These are phyloP conservation scores for Hyaloperonospora arabidopsidis DNA, from an alignment of 352 stramenopile genomes.

Conservation along the genomic window DNA sequence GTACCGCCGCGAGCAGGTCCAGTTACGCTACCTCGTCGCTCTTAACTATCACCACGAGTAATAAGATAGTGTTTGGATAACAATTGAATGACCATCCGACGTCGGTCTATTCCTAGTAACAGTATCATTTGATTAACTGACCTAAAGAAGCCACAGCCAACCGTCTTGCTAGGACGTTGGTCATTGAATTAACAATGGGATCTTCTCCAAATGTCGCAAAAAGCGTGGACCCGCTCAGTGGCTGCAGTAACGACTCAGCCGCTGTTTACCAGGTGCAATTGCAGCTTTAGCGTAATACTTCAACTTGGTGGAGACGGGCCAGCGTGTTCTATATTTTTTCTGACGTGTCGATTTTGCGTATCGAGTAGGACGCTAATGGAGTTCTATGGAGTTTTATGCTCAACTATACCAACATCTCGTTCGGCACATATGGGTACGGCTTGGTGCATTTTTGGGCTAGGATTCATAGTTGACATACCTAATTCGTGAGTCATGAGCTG, in stretches of 20 bases:
- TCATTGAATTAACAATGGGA: too few relatives aligned
- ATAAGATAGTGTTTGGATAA: neutral
- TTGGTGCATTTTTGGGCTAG: neutral
- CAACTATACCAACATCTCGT: neutral
- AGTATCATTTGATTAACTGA: too few relatives aligned
- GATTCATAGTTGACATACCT: slow-evolving; percentile 5
- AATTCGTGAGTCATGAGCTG: neutral
- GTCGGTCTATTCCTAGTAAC: too few relatives aligned
- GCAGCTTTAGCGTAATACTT: neutral
- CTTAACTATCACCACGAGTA: slow-evolving; percentile 21
- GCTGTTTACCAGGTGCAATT: neutral
- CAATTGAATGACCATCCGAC: too few relatives aligned
- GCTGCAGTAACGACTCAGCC: neutral
- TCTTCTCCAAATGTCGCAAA: neutral
- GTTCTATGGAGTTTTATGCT: neutral
- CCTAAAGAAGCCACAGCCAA: too few relatives aligned
- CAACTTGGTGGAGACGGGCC: neutral
- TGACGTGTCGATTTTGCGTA: neutral
- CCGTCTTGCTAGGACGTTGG: too few relatives aligned
- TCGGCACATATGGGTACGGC: neutral
- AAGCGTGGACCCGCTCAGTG: neutral
- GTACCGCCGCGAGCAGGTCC: slow-evolving; percentile 37
- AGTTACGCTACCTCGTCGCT: slow-evolving; percentile 31
- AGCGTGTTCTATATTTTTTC: neutral
- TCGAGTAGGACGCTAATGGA: neutral